phyloP scores from a whole-genome alignment of 2,329 filamentous ascomycete genomes.

The Mariannaea sp. region DNA sequence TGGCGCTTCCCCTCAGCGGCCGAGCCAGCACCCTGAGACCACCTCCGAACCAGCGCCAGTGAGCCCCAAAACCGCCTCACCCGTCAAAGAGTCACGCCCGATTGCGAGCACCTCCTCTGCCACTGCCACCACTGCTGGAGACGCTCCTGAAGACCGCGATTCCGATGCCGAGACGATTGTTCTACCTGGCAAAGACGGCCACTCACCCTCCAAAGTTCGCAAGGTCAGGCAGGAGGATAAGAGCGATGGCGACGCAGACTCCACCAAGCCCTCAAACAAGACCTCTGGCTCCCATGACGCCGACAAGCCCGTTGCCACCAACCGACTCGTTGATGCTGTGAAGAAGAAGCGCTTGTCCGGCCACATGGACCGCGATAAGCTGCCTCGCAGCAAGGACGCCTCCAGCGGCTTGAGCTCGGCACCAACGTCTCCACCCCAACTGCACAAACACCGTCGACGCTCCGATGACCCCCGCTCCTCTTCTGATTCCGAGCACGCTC shows the following conservation, averaged over 20 bases:
- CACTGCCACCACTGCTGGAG: slow-evolving; percentile 39
- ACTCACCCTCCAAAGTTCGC: slow-evolving; percentile 66
- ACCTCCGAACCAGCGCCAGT: slow-evolving; percentile 33
- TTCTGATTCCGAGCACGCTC: slow-evolving; percentile 61
- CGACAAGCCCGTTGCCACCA: slow-evolving; percentile 43
- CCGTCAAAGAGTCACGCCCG: slow-evolving; percentile 36
- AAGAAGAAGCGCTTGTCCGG: slow-evolving; percentile 57
- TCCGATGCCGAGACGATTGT: slow-evolving; percentile 77
- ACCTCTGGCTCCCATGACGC: slow-evolving; percentile 42
- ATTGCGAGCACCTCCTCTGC: slow-evolving; percentile 39
- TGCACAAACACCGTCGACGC: slow-evolving; percentile 40
- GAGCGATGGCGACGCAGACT: slow-evolving; percentile 59
- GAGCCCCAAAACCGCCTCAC: slow-evolving; percentile 31
- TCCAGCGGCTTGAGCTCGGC: slow-evolving; percentile 64
- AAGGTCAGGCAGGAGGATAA: slow-evolving; percentile 70
- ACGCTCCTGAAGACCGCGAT: slow-evolving; percentile 59
- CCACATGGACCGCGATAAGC: slow-evolving; percentile 47
- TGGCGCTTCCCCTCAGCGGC: slow-evolving; percentile 57
- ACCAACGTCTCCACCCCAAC: slow-evolving; percentile 58
- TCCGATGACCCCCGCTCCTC: slow-evolving; percentile 50
- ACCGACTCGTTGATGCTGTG: slow-evolving; percentile 40
- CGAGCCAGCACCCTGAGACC: slow-evolving; percentile 33
- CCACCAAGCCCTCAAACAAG: slow-evolving; percentile 41
- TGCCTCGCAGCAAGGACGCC: slow-evolving; percentile 52
- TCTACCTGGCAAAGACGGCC: slow-evolving; percentile 66